Evolutionary conservation across 139 green algal species (phyloP).

Genomic region (Chlamydomonas eustigma): DNA sequence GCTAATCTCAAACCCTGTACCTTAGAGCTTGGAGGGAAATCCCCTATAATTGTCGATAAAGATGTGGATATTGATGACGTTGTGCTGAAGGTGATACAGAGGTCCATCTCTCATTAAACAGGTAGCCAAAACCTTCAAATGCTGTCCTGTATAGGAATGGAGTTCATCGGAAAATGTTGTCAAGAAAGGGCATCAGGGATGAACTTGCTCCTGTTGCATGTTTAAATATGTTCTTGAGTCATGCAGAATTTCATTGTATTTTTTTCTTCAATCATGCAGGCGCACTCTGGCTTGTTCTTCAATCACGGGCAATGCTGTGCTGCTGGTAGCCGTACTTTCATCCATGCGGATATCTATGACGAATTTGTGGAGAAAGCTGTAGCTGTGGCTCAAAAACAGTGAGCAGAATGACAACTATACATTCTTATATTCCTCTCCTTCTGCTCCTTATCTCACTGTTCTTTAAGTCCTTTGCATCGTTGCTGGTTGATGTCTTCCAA

Average conservation of each 20-base stretch:
- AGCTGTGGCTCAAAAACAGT: slow-evolving; percentile 34
- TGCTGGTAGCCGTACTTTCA: slow-evolving; percentile 57
- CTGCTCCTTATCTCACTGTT: too few species aligned
- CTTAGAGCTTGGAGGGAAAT: slow-evolving; percentile 85
- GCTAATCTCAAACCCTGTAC: slow-evolving; percentile 59
- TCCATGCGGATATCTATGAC: slow-evolving; percentile 71
- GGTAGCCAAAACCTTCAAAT: too few species aligned
- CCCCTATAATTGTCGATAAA: slow-evolving; percentile 83
- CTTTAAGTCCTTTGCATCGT: too few species aligned
- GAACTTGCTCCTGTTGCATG: too few species aligned
- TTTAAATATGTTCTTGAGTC: too few species aligned
- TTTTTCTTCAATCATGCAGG: background rate
- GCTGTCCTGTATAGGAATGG: too few species aligned
- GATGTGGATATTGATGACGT: slow-evolving; percentile 67
- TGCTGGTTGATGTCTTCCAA: background rate
- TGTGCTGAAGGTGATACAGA: slow-evolving; percentile 83
- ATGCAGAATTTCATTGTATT: too few species aligned
- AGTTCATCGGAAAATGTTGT: too few species aligned
- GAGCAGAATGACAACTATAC: background rate
- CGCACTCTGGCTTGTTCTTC: slow-evolving; percentile 72
- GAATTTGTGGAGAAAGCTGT: slow-evolving; percentile 56
- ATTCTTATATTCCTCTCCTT: too few species aligned
- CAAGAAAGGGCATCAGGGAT: too few species aligned
- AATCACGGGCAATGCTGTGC: slow-evolving; percentile 71
- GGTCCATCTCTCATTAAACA: too few species aligned